Conservation (phyloP, 768 basidiomycete species). For the Lactifluus pinguis region DNA sequence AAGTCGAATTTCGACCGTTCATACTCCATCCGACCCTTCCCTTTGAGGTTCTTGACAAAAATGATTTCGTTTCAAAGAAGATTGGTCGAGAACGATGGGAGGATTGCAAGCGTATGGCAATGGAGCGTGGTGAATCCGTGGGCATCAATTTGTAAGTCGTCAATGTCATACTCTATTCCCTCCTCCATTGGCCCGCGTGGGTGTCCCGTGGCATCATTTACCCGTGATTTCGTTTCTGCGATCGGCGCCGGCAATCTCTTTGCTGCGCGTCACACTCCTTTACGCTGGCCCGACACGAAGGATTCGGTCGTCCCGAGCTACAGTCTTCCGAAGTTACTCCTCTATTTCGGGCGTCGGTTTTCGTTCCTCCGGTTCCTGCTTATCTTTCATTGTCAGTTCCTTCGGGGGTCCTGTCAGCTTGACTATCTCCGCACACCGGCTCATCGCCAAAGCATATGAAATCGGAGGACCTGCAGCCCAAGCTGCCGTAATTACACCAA, state of each 20-base stretch:
- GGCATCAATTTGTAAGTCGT: slow-evolving; percentile 38
- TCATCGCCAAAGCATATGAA: slow-evolving; percentile 59
- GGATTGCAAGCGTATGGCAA: slow-evolving; percentile 26
- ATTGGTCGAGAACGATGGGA: slow-evolving; percentile 34
- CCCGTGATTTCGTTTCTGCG: not conserved
- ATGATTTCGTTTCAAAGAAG: slow-evolving; percentile 26
- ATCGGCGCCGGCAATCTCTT: not conserved
- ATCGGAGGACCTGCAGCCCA: slow-evolving; percentile 55
- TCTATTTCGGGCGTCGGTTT: too few species aligned
- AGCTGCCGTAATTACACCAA: slow-evolving; percentile 41
- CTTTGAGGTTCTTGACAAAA: slow-evolving; percentile 24
- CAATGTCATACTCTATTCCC: not conserved
- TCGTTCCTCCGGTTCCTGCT: not conserved
- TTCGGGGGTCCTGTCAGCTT: slow-evolving; percentile 54
- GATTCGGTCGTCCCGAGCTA: too few species aligned
- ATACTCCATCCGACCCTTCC: slow-evolving; percentile 33
- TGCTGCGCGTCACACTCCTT: not conserved
- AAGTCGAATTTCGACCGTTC: slow-evolving; percentile 41
- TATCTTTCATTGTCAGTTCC: slow-evolving; percentile 29
- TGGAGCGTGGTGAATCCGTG: slow-evolving; percentile 28
- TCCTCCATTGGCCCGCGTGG: not conserved
- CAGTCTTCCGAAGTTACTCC: too few species aligned
- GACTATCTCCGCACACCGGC: slow-evolving; percentile 62
- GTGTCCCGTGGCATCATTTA: not conserved
- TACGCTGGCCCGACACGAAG: not conserved